phyloP scores from a whole-genome alignment of 2,329 filamentous ascomycete species.

The Penicillium italicum region DNA sequence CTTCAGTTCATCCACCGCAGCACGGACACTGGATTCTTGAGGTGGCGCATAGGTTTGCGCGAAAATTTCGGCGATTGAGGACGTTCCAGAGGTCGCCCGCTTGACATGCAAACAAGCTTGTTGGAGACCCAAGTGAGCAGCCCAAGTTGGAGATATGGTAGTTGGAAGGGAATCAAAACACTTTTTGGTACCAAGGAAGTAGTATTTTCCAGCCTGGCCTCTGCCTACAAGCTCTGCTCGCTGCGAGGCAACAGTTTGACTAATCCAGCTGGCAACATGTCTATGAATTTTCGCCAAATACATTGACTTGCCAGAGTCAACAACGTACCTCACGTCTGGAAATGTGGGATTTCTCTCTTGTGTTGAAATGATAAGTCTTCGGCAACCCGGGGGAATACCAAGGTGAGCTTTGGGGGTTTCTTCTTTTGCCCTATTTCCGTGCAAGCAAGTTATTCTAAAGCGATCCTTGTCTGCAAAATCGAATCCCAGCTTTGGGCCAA shows the following conservation, averaged over 20 bases:
- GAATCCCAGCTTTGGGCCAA: constrained; percentile 30
- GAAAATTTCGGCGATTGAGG: constrained; percentile 41
- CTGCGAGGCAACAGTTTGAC: constrained; percentile 47
- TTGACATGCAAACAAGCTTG: constrained; percentile 46
- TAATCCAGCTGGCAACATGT: constrained; percentile 38
- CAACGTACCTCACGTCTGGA: constrained; percentile 50
- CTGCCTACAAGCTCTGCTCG: constrained; percentile 51
- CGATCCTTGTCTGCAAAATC: constrained; percentile 40
- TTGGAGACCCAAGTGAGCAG: constrained; percentile 46
- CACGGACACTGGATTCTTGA: constrained; percentile 32
- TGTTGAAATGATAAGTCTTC: constrained; percentile 51
- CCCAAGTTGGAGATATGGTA: constrained; percentile 36
- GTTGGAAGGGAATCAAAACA: constrained; percentile 34
- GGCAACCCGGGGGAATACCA: constrained; percentile 37
- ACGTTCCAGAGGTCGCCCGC: constrained; percentile 35
- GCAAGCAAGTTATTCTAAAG: constrained; percentile 47
- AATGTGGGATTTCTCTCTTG: constrained; percentile 53
- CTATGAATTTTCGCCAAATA: too few species aligned
- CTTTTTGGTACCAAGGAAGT: constrained; percentile 45
- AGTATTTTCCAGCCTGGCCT: constrained; percentile 50
- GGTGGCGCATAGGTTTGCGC: constrained; percentile 48
- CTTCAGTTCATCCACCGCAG: constrained; percentile 32
- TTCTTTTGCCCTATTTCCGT: constrained; percentile 34
- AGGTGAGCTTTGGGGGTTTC: background rate
- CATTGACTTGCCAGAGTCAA: constrained; percentile 47